Evolutionary conservation across 2,329 filamentous ascomycete genomes (phyloP).

Genomic region (Pyricularia sp.): DNA sequence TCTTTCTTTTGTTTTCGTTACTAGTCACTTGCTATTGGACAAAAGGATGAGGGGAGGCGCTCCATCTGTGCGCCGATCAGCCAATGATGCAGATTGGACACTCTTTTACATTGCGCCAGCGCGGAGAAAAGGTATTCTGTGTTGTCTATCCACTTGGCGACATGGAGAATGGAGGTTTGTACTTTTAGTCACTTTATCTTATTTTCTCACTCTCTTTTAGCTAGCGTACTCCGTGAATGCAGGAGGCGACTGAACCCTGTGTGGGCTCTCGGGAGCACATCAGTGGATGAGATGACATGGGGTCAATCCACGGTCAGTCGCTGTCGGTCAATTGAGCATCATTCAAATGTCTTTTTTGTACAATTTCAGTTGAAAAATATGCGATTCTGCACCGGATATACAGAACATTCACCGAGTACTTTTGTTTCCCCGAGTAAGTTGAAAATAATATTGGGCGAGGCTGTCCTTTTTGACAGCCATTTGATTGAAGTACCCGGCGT

Average conservation of each 20-base stretch:
- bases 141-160: neutral
- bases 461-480: neutral
- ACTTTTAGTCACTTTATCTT: too few relatives aligned
- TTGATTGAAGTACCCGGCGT: neutral
- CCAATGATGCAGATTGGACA: neutral
- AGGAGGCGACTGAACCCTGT: neutral
- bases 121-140: neutral
- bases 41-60: neutral
- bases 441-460: neutral
- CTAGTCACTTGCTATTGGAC: neutral
- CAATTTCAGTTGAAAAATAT: neutral
- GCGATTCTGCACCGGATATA: neutral
- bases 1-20: neutral
- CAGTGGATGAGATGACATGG: neutral
- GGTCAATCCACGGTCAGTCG: neutral
- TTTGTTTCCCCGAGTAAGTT: too few relatives aligned
- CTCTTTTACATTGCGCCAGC: neutral
- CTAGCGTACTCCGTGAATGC: neutral
- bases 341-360: neutral
- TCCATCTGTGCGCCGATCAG: neutral
- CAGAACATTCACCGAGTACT: neutral
- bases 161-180: neutral
- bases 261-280: neutral
- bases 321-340: neutral
- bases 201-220: neutral